A percentile compares a stretch with the other conserved stretches of the same genome.
Conservation (phyloP, 139 green algal species). For the Chlorella sp. region DNA sequence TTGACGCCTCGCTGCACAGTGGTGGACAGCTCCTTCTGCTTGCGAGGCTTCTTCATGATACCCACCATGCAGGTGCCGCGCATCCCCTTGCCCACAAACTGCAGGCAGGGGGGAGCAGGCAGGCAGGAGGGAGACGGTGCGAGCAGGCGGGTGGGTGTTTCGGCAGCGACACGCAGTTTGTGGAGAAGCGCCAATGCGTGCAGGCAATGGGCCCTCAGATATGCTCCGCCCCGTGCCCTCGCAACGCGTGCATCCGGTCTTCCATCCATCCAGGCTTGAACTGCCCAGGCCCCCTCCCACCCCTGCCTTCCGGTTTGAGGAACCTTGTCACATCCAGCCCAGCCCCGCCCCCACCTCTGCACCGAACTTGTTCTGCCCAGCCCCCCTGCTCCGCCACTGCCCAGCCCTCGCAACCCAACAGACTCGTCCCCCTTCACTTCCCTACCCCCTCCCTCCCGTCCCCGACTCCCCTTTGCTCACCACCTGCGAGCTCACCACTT, state of each 20-base stretch:
- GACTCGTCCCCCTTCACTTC: not conserved
- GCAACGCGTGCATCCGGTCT: no score
- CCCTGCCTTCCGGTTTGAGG: not conserved
- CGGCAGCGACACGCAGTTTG: not conserved
- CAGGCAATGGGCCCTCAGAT: not conserved
- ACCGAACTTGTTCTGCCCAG: not conserved
- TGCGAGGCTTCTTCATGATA: conserved; percentile 35
- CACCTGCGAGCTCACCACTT: conserved; percentile 34
- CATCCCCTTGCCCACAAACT: conserved; percentile 20
- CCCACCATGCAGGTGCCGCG: conserved; percentile 27
- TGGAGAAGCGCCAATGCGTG: not conserved
- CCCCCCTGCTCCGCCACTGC: not conserved
- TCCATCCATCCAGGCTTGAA: no score
- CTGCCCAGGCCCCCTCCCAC: not conserved
- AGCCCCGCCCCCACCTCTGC: not conserved
- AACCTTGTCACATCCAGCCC: not conserved
- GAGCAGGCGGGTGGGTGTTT: not conserved
- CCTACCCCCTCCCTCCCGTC: not conserved
- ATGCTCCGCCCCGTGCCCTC: no score
- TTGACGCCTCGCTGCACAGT: conserved; percentile 14
- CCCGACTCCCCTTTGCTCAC: not conserved
- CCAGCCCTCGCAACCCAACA: not conserved
- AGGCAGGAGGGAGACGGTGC: not conserved
- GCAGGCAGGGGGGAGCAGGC: not conserved
- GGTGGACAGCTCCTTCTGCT: conserved; percentile 5